Percentiles rank a stretch among this genome's conserved stretches.
Evolutionary conservation across 108 stramenopile species (phyloP).

Genomic region (Discostella stelligeroides): DNA sequence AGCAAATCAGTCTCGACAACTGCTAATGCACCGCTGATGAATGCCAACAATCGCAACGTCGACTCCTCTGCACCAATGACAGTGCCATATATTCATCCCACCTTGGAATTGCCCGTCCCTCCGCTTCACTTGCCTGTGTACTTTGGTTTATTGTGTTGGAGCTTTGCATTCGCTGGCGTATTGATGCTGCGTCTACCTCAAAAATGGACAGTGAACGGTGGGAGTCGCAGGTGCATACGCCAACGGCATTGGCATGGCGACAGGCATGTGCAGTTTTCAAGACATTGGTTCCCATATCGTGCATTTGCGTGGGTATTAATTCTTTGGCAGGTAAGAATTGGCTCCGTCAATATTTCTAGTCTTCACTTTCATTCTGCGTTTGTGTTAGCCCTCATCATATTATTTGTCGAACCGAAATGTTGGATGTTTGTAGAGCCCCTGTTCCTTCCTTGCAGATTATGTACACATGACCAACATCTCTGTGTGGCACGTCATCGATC

Average conservation of each 20-base stretch:
- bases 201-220: constrained; percentile 27
- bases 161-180: constrained; percentile 47
- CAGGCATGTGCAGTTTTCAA: background rate
- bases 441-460: constrained; percentile 51
- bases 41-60: background rate
- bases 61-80: constrained; percentile 26
- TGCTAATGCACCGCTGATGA: background rate
- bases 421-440: constrained; percentile 38
- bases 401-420: too few relatives aligned
- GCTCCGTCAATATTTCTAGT: background rate
- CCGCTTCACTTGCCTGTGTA: constrained; percentile 48
- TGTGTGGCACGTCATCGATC: constrained; percentile 44
- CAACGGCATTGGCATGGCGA: background rate
- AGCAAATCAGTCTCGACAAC: background rate
- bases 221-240: background rate
- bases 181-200: constrained; percentile 33
- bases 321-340: constrained; percentile 30
- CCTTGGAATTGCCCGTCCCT: constrained; percentile 41
- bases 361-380: too few relatives aligned
- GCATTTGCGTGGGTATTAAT: constrained; percentile 47
- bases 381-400: too few relatives aligned
- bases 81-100: constrained; percentile 43
- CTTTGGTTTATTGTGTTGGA: constrained; percentile 51
- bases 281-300: constrained; percentile 52
- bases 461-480: constrained; percentile 46